Conservation (phyloP, 352 stramenopile genomes). For the Phytopythium montanum region DNA sequence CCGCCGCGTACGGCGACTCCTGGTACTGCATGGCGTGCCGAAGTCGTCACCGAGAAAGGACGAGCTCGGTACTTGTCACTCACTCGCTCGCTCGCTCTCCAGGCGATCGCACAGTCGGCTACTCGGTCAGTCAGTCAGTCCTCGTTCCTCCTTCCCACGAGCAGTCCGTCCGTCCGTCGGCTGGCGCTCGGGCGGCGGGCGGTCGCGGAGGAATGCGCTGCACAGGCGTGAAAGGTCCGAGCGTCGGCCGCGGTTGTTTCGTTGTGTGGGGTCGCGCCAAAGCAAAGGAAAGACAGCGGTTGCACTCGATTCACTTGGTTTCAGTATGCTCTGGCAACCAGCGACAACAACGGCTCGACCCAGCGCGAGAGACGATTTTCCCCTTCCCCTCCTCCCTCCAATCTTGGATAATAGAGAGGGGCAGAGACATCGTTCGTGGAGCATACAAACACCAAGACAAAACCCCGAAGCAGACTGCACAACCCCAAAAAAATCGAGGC, state of each 20-base stretch:
- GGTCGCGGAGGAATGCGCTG: background rate
- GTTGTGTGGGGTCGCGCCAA: background rate
- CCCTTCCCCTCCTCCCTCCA: background rate
- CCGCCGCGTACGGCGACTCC: background rate
- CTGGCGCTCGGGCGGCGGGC: background rate
- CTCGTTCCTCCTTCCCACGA: background rate
- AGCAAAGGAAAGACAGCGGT: background rate
- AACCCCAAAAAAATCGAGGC: conserved; percentile 3
- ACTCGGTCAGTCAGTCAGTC: background rate
- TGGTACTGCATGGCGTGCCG: conserved; percentile 2
- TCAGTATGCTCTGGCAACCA: background rate
- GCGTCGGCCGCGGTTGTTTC: background rate
- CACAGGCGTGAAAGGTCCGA: background rate
- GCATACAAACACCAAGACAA: background rate
- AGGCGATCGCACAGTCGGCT: background rate
- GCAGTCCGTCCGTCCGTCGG: background rate
- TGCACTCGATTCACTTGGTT: background rate
- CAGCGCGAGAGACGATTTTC: conserved; percentile 1
- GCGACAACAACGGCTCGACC: conserved; percentile 1
- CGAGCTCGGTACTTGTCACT: background rate
- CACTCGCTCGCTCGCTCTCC: background rate
- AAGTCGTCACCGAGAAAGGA: background rate
- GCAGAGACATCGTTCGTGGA: background rate
- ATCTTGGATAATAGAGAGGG: background rate
- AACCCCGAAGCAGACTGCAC: background rate